These are phyloP conservation scores for Saccharomyces jurei DNA, from an alignment of 805 yeast genomes.

Conservation along the genomic window DNA sequence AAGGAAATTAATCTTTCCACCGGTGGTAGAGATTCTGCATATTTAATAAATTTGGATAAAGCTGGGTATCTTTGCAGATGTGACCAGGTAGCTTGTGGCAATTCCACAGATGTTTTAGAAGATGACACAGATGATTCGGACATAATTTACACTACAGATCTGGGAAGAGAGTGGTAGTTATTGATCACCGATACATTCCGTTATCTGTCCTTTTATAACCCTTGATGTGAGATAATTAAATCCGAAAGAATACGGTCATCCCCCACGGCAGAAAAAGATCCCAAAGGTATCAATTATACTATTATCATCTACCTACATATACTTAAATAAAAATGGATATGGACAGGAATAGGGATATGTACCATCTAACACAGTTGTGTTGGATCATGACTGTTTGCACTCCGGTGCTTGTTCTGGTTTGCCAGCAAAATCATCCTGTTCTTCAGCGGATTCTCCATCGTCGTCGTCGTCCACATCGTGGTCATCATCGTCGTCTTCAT, in stretches of 20 bases:
- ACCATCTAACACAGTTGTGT: not conserved
- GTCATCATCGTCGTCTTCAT: constrained; percentile 59
- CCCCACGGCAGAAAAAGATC: not conserved
- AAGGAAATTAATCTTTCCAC: not conserved
- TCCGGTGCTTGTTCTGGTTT: constrained; percentile 62
- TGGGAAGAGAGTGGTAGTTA: not conserved
- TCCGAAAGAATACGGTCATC: not conserved
- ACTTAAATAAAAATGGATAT: not conserved
- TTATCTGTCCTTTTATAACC: not conserved
- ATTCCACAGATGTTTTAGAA: not conserved
- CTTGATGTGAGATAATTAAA: not conserved
- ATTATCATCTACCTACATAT: no score
- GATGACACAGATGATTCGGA: not conserved
- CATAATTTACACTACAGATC: not conserved
- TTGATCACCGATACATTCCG: constrained; percentile 2
- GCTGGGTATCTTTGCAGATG: constrained; percentile 2
- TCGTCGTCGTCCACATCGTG: constrained; percentile 50
- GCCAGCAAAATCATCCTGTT: constrained; percentile 33
- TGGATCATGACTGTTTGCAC: constrained; percentile 55
- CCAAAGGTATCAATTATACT: not conserved
- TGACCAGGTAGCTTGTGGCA: not conserved
- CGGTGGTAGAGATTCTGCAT: not conserved
- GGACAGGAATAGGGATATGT: not conserved
- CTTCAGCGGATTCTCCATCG: constrained; percentile 32
- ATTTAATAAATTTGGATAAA: not conserved